Percentiles rank a stretch among this genome's conserved stretches.
phyloP scores from a whole-genome alignment of 768 basidiomycete species.

The Agaricus subrufescens region DNA sequence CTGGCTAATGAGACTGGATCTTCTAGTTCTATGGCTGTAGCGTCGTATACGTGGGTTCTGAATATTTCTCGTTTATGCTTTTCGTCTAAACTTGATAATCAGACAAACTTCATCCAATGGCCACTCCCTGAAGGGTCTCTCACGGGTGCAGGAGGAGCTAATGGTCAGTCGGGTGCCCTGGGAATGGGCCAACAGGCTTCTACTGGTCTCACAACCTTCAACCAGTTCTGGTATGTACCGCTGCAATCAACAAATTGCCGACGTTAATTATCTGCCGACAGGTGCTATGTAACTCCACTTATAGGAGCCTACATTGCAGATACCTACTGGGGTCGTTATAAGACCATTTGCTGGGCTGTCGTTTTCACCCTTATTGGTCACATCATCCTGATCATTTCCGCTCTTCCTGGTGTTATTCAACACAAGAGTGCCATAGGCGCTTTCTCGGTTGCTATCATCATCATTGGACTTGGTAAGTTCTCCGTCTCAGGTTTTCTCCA shows the following conservation, averaged over 20 bases:
- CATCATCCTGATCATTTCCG: conserved; percentile 59
- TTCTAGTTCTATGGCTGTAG: conserved; percentile 38
- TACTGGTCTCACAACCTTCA: conserved; percentile 69
- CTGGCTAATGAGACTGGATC: neutral
- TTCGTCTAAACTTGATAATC: neutral
- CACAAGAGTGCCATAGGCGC: conserved; percentile 42
- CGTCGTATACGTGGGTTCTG: conserved; percentile 42
- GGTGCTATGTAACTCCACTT: conserved; percentile 57
- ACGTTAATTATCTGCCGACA: conserved; percentile 16
- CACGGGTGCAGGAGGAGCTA: conserved; percentile 54
- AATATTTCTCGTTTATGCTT: neutral
- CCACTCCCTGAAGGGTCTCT: conserved; percentile 58
- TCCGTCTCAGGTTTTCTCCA: neutral
- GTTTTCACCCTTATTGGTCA: conserved; percentile 56
- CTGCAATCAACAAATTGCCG: neutral
- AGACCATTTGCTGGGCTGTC: conserved; percentile 58
- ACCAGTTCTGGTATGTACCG: conserved; percentile 55
- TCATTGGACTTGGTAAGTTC: conserved; percentile 45
- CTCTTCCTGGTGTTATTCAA: conserved; percentile 63
- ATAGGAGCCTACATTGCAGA: conserved; percentile 67
- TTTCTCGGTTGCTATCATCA: conserved; percentile 55
- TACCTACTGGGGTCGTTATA: conserved; percentile 62
- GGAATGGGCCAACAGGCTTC: conserved; percentile 64
- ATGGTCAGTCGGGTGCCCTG: conserved; percentile 65
- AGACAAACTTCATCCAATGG: conserved; percentile 77